Evolutionary conservation across 1,139 yeast species (phyloP), one percentile per base, ranked within the genome.

Genomic region (Diutina catenulata): DNA sequence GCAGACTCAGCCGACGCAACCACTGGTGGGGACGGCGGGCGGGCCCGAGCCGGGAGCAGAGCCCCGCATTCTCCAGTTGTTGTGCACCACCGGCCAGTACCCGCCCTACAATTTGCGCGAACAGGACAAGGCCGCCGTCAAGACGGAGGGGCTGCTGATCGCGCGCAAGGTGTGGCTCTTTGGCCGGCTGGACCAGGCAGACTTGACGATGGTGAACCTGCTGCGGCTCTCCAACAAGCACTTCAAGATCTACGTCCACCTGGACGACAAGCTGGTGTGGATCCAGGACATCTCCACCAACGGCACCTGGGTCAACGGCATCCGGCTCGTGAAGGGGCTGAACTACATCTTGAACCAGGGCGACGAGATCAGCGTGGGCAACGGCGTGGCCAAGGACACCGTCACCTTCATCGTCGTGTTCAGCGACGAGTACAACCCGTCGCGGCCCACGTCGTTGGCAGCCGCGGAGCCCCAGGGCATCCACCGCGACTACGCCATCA

Each of bases 331-430:
- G 15, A 83, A 80, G 51, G 80, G 81, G n/a, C 75, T 81, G 38
- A 83, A 86, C 48, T 86, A 84, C 55, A 74, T 88, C 49, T 57
- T 91, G 33, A 79, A 80, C 33, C 95, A 86, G 50, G 96, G 97
- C 4, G 98, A 91, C 53, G 95, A 86, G 52, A 78, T 91, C 28
- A 73, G 91, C 0, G 82, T 88, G 0, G 97, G 97, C 0, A 65
- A 76, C n/a, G 97, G 96, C 3, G 82, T 87, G 3, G 70, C 80
- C 1, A 16, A 18, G 23, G 64, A 67, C 18, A 97, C 91, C 51
- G 83, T 83, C 37, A 64, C 83, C 18, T 67, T 80, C 40, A 77
- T 87, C 49, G 78, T 87, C 27, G 78, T 84, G 18, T 75, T 81
- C 40, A 52, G 68, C 4, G 71, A 65, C 40, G 41, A 43, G 22